Evolutionary conservation across 2,329 filamentous ascomycete species (phyloP), one percentile per base, ranked within the genome.

Genomic region (Hirsutella rhossiliensis): DNA sequence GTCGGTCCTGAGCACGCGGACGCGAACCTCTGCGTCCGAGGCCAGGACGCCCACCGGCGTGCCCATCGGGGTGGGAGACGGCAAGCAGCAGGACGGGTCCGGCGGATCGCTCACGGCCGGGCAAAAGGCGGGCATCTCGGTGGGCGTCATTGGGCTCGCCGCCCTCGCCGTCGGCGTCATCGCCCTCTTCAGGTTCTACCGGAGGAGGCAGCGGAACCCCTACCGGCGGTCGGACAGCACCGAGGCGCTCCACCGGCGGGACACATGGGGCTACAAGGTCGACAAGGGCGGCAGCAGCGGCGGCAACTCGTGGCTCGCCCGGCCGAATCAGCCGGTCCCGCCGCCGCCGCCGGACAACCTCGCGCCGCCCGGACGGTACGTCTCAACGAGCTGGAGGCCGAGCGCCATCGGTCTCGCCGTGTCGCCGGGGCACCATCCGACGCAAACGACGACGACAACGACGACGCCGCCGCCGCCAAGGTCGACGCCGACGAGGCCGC

Each of bases 111-210:
- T 52, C 5, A 62, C 49, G 28, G 63, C 62, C 7, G 61, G 60
- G 4, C 73, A 79, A 48, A 68, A 82, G 40, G 70, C 69, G 17
- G 80, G 78, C 7, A 78, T 84, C 46, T 64, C 71, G 1, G 63
- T 78, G 4, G 80, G 76, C 6, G 64, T 69, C 11, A 66, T 69
- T 5, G 72, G 70, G 5, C 69, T 68, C 2, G 61, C 71, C 4
- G 57, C 68, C 5, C 51, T 81, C 17, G 71, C 67, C 6, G 52
- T 76, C 27, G 65, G 63, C 5, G 54, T 73, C 12, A 66, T 78
- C 20, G 51, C 75, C 8, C 44, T 73, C 13, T 63, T 66, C 4
- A 62, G 69, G 39, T 53, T 52, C 38, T 56, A 55, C 45, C 67
- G 72, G n/a, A 63, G 61, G 41, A 63, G 57, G 52, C 64, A 59